Base-by-base conservation (phyloP, 768 basidiomycete genomes). In the Boletus rex-veris region DNA sequence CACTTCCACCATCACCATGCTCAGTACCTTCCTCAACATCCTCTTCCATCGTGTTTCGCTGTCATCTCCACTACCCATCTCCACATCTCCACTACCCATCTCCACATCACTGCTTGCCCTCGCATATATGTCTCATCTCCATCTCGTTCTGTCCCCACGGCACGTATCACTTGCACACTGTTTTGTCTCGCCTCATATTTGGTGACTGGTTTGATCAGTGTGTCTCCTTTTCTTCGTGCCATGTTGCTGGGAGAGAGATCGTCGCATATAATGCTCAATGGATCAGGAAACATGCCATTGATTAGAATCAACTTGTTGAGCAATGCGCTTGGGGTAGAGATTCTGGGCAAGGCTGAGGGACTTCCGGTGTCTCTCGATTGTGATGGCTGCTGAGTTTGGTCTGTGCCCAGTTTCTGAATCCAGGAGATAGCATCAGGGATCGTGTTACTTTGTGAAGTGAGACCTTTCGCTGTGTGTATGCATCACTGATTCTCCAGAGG, bases 371-470 rank as follows among this genome's bases (percentile, higher is more conserved):
- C 15, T n/a, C 12, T 39, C 38, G 5, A 24, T 15, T 6, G 39
- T 33, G 12, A 26, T 2, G 16, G n/a, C 41, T 24, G 35, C n/a
- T n/a, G n/a, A 54, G 14, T 48, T 8, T 60, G 92, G 86, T 93
- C 84, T 14, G 26, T 39, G 18, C 39, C 10, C 61, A 98, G 92
- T 99, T 87, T 66, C 68, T 98, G 55, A 99, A 99, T 71, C 96
- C 97, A 1, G 96, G 96, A 24, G 97, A 97, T 38, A 98, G 95
- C 50, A 90, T 98, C 46, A 99, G 98, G 70, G 97, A 99, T 70
- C 83, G 97, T 30, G 96, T 98, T n/a, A 95, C 95, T 0, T 69
- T 98, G 55, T 81, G 85, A 69, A 92, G 95, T 97, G 64, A 55
- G 83, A 60, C 16, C 9, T 0, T 9, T n/a, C 9, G 5, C 12